A percentile compares a stretch with the other conserved stretches of the same genome.
Evolutionary conservation across 2,329 filamentous ascomycete genomes (phyloP).

Genomic region (Waltergamsia citrina): DNA sequence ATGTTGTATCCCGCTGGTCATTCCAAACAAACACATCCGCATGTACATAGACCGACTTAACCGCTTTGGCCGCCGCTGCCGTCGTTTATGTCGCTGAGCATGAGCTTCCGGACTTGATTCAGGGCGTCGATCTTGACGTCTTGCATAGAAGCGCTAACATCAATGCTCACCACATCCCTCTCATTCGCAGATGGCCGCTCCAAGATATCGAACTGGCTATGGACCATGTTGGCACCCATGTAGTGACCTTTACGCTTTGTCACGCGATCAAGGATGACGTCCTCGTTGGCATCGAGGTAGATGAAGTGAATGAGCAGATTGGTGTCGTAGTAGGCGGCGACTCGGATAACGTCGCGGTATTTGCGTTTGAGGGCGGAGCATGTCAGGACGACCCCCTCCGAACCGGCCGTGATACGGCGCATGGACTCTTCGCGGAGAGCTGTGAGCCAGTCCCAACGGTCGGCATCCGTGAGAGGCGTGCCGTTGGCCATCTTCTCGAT

Average conservation of each 20-base stretch:
- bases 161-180: conserved; percentile 61
- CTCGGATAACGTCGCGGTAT: conserved; percentile 85
- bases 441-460: conserved; percentile 97
- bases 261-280: conserved; percentile 68
- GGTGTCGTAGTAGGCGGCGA: conserved; percentile 66
- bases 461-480: conserved; percentile 78
- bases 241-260: conserved; percentile 72
- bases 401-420: conserved; percentile 42
- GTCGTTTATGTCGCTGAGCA: conserved; percentile 20
- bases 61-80: not conserved
- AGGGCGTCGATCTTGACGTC: conserved; percentile 54
- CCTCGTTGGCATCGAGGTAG: conserved; percentile 73
- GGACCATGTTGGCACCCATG: conserved; percentile 94
- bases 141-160: conserved; percentile 50
- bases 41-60: not conserved
- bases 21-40: not conserved
- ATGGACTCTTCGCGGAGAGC: conserved; percentile 61
- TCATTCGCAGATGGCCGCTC: conserved; percentile 69
- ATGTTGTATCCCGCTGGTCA: not conserved
- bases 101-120: conserved; percentile 42
- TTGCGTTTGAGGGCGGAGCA: conserved; percentile 96
- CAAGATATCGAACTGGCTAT: conserved; percentile 81
- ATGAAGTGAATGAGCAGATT: conserved; percentile 82
- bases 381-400: conserved; percentile 78
- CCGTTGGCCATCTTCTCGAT: conserved; percentile 85